phyloP scores from a whole-genome alignment of 139 green algal genomes.

The Prasinococcaceae sp. region DNA sequence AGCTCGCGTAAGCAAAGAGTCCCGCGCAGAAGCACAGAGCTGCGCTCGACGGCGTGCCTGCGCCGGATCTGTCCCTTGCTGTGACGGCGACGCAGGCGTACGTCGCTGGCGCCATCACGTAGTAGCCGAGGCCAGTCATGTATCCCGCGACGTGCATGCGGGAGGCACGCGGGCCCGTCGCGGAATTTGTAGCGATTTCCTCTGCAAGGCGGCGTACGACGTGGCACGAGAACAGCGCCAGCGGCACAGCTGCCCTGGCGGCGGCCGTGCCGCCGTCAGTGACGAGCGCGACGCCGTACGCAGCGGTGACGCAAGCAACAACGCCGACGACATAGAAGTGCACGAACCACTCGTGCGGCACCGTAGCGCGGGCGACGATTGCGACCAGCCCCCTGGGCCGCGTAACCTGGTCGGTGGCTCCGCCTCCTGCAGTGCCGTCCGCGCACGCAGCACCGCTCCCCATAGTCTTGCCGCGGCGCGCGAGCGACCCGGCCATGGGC shows the following conservation, averaged over 20 bases:
- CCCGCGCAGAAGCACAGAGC: too few relatives aligned
- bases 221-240: conserved; percentile 9
- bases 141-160: conserved; percentile 16
- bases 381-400: too few relatives aligned
- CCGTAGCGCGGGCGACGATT: conserved; percentile 1
- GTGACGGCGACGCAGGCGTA: not conserved
- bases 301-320: too few relatives aligned
- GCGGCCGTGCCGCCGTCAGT: not conserved
- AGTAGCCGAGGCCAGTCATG: conserved; percentile 11
- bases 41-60: too few relatives aligned
- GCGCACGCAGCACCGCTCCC: too few relatives aligned
- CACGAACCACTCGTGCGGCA: conserved; percentile 18
- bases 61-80: too few relatives aligned
- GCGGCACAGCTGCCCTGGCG: not conserved
- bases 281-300: not conserved
- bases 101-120: conserved; percentile 4
- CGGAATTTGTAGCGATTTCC: too few relatives aligned
- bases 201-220: conserved; percentile 10
- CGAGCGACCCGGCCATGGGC: too few relatives aligned
- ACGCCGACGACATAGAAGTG: conserved; percentile 21
- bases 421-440: too few relatives aligned
- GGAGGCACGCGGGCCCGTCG: not conserved
- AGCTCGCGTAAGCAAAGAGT: too few relatives aligned
- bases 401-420: too few relatives aligned
- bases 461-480: too few relatives aligned